A percentile compares a stretch with the other conserved stretches of the same genome.
Evolutionary conservation across 208 protist species (phyloP).

Genomic region (Acanthamoeba sp.): DNA sequence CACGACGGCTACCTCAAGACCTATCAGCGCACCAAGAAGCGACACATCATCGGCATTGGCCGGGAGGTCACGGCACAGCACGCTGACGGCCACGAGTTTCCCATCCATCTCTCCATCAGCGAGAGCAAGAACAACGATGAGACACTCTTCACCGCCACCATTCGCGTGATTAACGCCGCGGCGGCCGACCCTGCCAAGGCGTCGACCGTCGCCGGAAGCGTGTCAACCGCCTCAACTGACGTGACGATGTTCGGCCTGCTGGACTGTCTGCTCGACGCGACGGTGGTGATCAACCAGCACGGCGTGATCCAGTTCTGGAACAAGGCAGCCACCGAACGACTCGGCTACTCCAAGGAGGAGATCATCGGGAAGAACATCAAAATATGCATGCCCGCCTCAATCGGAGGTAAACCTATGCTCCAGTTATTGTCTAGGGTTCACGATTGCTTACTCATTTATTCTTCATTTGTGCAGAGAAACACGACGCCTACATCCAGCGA

Average conservation of each 20-base stretch:
- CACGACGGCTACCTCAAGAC: constrained; percentile 86
- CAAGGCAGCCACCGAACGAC: constrained; percentile 3
- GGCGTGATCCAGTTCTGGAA: constrained; percentile 72
- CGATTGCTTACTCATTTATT: neutral
- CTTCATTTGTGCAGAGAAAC: constrained; percentile 19
- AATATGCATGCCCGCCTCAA: constrained; percentile 52
- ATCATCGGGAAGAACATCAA: constrained; percentile 71
- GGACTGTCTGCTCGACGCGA: constrained; percentile 52
- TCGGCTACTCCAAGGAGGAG: constrained; percentile 67
- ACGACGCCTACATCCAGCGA: constrained; percentile 65
- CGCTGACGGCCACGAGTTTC: constrained; percentile 75
- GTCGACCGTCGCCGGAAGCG: neutral
- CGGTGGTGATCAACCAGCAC: constrained; percentile 62
- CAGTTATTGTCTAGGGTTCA: neutral
- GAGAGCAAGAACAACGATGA: constrained; percentile 33
- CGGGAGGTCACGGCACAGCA: constrained; percentile 59
- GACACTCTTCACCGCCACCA: constrained; percentile 58
- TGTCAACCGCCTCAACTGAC: neutral
- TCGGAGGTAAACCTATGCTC: neutral
- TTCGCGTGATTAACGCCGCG: neutral
- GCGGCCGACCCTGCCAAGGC: neutral
- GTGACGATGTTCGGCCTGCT: constrained; percentile 43
- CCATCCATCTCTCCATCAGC: constrained; percentile 74
- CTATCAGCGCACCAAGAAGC: constrained; percentile 81
- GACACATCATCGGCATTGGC: constrained; percentile 80